Percentiles rank a stretch among this genome's conserved stretches.
phyloP scores from a whole-genome alignment of 495 filamentous ascomycete genomes.

The Stereocaulon alpinum region DNA sequence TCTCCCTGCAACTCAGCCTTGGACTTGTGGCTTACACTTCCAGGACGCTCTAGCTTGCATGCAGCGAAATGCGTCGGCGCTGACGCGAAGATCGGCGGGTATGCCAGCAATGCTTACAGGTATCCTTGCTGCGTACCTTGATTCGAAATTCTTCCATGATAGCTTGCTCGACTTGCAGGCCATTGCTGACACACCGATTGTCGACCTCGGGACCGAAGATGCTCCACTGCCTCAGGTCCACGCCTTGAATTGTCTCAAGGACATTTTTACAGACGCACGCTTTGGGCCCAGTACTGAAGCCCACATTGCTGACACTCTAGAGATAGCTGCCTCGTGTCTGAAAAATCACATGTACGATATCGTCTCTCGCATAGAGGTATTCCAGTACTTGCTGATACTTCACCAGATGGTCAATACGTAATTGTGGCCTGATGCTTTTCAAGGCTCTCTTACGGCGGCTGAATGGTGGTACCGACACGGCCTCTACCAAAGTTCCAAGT shows the following conservation, averaged over 20 bases:
- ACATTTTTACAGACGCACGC: slow-evolving; percentile 70
- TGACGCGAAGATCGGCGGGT: slow-evolving; percentile 82
- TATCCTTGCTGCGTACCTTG: slow-evolving; percentile 49
- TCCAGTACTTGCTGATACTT: slow-evolving; percentile 15
- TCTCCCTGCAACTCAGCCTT: neutral
- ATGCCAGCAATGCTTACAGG: slow-evolving; percentile 76
- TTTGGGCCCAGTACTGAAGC: slow-evolving; percentile 52
- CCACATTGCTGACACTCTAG: slow-evolving; percentile 60
- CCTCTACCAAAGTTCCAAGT: slow-evolving; percentile 15
- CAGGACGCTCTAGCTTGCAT: slow-evolving; percentile 34
- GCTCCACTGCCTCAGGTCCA: slow-evolving; percentile 82
- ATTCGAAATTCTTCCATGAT: slow-evolving; percentile 36
- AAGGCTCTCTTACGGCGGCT: slow-evolving; percentile 63
- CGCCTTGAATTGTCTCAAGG: slow-evolving; percentile 81
- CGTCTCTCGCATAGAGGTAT: neutral
- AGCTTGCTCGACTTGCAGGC: slow-evolving; percentile 43
- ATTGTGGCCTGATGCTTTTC: slow-evolving; percentile 83
- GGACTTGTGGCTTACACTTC: neutral
- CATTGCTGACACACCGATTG: slow-evolving; percentile 47
- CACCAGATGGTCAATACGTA: slow-evolving; percentile 78
- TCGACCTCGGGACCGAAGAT: slow-evolving; percentile 33
- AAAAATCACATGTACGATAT: slow-evolving; percentile 48
- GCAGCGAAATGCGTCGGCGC: slow-evolving; percentile 57
- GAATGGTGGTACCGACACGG: slow-evolving; percentile 20
- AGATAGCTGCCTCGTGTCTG: slow-evolving; percentile 63